Evolutionary conservation across 768 basidiomycete genomes (phyloP).

Genomic region (Suillus discolor): DNA sequence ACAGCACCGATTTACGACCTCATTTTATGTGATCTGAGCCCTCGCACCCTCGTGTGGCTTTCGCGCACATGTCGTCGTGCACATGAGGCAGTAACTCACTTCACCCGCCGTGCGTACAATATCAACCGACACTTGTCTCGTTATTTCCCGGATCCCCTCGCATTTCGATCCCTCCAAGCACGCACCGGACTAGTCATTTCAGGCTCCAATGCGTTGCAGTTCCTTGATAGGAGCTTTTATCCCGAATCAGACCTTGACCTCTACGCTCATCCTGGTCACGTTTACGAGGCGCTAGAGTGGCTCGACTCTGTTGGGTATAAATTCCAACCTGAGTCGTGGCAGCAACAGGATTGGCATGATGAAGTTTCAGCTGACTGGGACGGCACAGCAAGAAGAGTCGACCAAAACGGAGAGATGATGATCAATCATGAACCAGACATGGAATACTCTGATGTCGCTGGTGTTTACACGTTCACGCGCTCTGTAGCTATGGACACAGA

Average conservation of each 20-base stretch:
- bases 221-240: slow-evolving; percentile 47
- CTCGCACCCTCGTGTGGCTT: slow-evolving; percentile 26
- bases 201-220: slow-evolving; percentile 55
- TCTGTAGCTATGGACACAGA: neutral
- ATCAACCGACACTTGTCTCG: slow-evolving; percentile 37
- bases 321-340: slow-evolving; percentile 18
- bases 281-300: slow-evolving; percentile 37
- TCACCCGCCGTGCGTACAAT: slow-evolving; percentile 33
- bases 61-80: slow-evolving; percentile 25
- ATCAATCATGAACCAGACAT: neutral
- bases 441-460: slow-evolving; percentile 7
- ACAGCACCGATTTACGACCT: slow-evolving; percentile 25
- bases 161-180: slow-evolving; percentile 47
- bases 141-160: slow-evolving; percentile 38
- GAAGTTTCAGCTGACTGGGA: slow-evolving; percentile 20
- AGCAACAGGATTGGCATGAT: slow-evolving; percentile 17
- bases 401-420: neutral
- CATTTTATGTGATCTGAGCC: slow-evolving; percentile 23
- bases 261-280: slow-evolving; percentile 40
- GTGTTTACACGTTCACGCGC: slow-evolving; percentile 30
- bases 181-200: slow-evolving; percentile 50
- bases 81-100: slow-evolving; percentile 21
- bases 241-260: slow-evolving; percentile 54
- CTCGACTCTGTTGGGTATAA: slow-evolving; percentile 31
- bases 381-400: slow-evolving; percentile 15